phyloP scores from a whole-genome alignment of 352 stramenopile species.

The Globisporangium megalacanthum region DNA sequence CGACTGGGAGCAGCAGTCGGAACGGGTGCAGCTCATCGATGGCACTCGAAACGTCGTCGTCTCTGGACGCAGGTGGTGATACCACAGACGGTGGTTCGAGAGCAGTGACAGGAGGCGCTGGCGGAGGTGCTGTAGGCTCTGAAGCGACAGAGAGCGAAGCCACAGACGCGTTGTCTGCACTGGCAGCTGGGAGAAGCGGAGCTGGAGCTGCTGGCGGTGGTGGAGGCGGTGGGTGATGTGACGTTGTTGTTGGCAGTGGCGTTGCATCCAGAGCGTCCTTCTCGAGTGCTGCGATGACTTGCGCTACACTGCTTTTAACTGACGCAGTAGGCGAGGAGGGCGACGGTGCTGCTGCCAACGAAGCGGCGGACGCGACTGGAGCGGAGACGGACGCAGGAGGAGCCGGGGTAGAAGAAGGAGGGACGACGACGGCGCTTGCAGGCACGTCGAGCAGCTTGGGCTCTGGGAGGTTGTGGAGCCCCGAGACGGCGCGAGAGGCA shows the following conservation, averaged over 20 bases:
- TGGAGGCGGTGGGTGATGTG: not conserved
- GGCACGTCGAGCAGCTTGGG: conserved; percentile 8
- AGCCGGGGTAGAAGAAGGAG: not conserved
- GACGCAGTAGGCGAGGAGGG: not conserved
- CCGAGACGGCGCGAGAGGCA: conserved; percentile 9
- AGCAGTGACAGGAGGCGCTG: not conserved
- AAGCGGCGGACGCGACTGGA: not conserved
- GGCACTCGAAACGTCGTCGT: not conserved
- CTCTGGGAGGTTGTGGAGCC: conserved; percentile 13
- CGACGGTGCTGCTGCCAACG: not conserved
- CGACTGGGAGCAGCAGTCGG: conserved; percentile 41
- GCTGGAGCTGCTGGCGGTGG: too few species aligned
- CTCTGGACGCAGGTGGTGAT: conserved; percentile 2
- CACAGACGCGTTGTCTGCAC: too few species aligned
- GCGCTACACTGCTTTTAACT: not conserved
- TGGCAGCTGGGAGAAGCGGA: too few species aligned
- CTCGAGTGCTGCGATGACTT: not conserved
- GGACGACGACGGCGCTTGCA: not conserved
- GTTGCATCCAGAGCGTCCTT: not conserved
- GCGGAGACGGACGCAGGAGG: not conserved
- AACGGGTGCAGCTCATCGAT: conserved; percentile 37
- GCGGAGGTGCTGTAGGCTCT: not conserved
- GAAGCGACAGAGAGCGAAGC: too few species aligned
- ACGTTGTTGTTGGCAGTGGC: not conserved
- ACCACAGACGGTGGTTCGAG: not conserved